phyloP scores from a whole-genome alignment of 2,329 filamentous ascomycete genomes.

The Magnaporthales sp. region DNA sequence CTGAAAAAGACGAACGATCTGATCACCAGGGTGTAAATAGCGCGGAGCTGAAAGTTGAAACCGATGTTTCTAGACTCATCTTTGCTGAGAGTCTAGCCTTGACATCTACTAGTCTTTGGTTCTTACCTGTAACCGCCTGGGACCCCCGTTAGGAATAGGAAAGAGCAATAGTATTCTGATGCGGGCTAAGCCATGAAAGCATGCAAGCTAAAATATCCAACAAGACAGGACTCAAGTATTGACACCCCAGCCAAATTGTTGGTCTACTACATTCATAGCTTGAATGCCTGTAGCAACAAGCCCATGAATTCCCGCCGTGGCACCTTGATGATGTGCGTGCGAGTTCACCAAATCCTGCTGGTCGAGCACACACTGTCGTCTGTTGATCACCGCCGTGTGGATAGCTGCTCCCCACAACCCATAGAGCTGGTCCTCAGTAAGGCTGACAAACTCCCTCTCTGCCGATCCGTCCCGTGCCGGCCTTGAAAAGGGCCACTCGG shows the following conservation, averaged over 20 bases:
- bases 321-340: slow-evolving; percentile 23
- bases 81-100: neutral
- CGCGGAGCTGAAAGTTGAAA: neutral
- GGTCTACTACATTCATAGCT: slow-evolving; percentile 43
- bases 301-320: slow-evolving; percentile 24
- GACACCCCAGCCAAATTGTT: slow-evolving; percentile 44
- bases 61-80: neutral
- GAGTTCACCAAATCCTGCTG: slow-evolving; percentile 45
- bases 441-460: slow-evolving; percentile 38
- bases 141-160: too few species aligned
- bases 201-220: neutral
- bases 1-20: neutral
- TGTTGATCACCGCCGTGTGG: slow-evolving; percentile 47
- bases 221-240: slow-evolving; percentile 11
- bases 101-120: neutral
- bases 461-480: slow-evolving; percentile 19
- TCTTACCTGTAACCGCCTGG: too few species aligned
- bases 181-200: neutral
- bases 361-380: slow-evolving; percentile 45
- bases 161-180: neutral
- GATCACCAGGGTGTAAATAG: too few species aligned
- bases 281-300: slow-evolving; percentile 37
- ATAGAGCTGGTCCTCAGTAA: slow-evolving; percentile 53
- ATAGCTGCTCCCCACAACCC: slow-evolving; percentile 55
- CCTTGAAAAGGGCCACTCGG: slow-evolving; percentile 50